These are phyloP conservation scores for Curvularia sp. DNA, from an alignment of 2,329 filamentous ascomycete genomes.

Conservation along the genomic window DNA sequence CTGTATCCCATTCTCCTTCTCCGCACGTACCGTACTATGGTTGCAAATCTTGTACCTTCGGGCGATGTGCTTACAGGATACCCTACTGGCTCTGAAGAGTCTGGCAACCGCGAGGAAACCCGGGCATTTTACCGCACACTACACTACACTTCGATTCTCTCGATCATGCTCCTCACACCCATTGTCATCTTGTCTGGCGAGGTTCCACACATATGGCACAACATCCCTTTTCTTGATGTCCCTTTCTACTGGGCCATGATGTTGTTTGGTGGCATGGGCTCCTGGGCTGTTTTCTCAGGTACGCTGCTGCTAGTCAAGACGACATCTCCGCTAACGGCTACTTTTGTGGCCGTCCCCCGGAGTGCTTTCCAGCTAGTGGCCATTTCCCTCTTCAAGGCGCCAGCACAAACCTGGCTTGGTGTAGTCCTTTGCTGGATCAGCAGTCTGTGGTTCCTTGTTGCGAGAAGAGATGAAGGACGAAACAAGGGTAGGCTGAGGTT, in stretches of 20 bases:
- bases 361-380: constrained; percentile 58
- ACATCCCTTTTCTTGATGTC: constrained; percentile 63
- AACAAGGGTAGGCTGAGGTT: constrained; percentile 41
- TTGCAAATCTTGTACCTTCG: constrained; percentile 54
- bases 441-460: constrained; percentile 58
- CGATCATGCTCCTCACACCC: constrained; percentile 58
- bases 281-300: constrained; percentile 58
- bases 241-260: constrained; percentile 64
- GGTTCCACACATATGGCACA: constrained; percentile 56
- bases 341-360: constrained; percentile 58
- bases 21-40: constrained; percentile 58
- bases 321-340: constrained; percentile 59
- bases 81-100: constrained; percentile 41
- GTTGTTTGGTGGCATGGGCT: constrained; percentile 56
- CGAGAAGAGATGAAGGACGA: constrained; percentile 52
- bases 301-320: constrained; percentile 58
- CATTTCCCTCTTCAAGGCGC: constrained; percentile 57
- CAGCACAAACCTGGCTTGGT: constrained; percentile 60
- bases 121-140: constrained; percentile 60
- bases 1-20: constrained; percentile 60
- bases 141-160: constrained; percentile 60
- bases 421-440: constrained; percentile 59
- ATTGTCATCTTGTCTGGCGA: constrained; percentile 60
- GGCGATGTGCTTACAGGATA: constrained; percentile 54
- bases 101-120: constrained; percentile 54